These are phyloP conservation scores for Sugiyamaella mastotermitis DNA, from an alignment of 805 yeast species.

Conservation along the genomic window DNA sequence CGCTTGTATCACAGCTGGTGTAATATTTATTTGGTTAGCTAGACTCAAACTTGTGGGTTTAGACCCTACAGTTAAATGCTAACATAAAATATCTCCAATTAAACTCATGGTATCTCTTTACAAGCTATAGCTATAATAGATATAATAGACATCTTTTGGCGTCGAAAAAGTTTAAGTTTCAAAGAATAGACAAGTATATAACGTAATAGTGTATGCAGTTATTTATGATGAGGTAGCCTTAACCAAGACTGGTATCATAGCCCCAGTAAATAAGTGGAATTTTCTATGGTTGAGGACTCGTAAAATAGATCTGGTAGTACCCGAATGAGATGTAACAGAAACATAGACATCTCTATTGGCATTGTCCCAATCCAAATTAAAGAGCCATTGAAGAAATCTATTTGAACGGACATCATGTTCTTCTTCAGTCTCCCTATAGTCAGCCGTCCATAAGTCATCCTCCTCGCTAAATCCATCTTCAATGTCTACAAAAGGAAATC, in stretches of 20 bases:
- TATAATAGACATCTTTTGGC: too few species aligned
- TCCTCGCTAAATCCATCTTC: constrained; percentile 11
- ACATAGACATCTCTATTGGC: constrained; percentile 20
- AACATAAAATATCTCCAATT: too few species aligned
- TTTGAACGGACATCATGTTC: constrained; percentile 13
- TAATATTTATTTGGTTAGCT: constrained; percentile 4
- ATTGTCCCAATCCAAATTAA: constrained; percentile 10
- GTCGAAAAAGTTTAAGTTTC: too few species aligned
- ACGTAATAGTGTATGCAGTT: too few species aligned
- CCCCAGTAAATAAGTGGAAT: constrained; percentile 47
- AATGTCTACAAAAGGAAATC: constrained; percentile 30
- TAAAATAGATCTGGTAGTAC: constrained; percentile 42
- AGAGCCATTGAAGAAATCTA: constrained; percentile 10
- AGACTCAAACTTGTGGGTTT: constrained; percentile 2
- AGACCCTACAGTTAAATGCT: neutral
- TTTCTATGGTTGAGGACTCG: constrained; percentile 40
- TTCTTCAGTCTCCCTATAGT: constrained; percentile 10
- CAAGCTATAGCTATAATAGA: too few species aligned
- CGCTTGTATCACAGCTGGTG: constrained; percentile 1
- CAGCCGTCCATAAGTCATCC: constrained; percentile 12
- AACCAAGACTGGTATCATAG: constrained; percentile 48
- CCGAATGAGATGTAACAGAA: constrained; percentile 42
- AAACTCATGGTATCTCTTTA: too few species aligned
- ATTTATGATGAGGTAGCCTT: constrained; percentile 34
- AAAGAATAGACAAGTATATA: too few species aligned